These are phyloP conservation scores for Penicillium vulpinum DNA, from an alignment of 2,329 filamentous ascomycete species.

Conservation along the genomic window DNA sequence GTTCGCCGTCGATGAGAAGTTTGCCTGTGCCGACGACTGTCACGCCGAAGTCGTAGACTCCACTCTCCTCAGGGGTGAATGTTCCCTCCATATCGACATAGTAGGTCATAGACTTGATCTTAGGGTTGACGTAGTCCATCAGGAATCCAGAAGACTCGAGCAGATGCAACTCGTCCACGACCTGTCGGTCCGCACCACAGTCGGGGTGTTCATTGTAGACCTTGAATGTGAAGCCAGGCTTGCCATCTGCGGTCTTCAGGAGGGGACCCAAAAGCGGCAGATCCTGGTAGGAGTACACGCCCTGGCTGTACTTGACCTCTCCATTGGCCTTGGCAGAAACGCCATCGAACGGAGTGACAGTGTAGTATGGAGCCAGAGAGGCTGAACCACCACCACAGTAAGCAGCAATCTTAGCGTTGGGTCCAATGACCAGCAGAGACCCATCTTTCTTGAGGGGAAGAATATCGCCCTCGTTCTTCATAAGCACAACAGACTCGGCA, in stretches of 20 bases:
- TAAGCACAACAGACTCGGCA: constrained; percentile 68
- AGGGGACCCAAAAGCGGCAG: constrained; percentile 59
- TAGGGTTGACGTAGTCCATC: constrained; percentile 57
- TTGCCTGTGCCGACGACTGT: constrained; percentile 67
- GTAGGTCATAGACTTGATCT: constrained; percentile 55
- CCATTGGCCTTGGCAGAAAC: constrained; percentile 38
- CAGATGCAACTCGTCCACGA: constrained; percentile 54
- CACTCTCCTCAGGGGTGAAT: constrained; percentile 61
- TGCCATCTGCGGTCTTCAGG: constrained; percentile 54
- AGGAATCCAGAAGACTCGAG: constrained; percentile 48
- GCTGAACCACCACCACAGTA: constrained; percentile 67
- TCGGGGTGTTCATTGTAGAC: constrained; percentile 61
- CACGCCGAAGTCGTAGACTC: constrained; percentile 65
- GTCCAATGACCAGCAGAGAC: constrained; percentile 55
- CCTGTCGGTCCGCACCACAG: constrained; percentile 47
- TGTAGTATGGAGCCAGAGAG: constrained; percentile 50
- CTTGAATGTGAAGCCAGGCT: constrained; percentile 61
- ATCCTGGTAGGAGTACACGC: constrained; percentile 65
- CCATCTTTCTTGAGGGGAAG: constrained; percentile 57
- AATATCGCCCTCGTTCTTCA: constrained; percentile 68
- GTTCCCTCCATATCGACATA: constrained; percentile 63
- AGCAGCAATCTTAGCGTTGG: constrained; percentile 51
- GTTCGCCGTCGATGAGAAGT: constrained; percentile 61
- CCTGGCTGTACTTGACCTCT: constrained; percentile 55
- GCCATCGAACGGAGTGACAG: constrained; percentile 47